A percentile compares a stretch with the other conserved stretches of the same genome.
Conservation (phyloP, 2,329 filamentous ascomycete genomes). For the Cordyceps javanica region DNA sequence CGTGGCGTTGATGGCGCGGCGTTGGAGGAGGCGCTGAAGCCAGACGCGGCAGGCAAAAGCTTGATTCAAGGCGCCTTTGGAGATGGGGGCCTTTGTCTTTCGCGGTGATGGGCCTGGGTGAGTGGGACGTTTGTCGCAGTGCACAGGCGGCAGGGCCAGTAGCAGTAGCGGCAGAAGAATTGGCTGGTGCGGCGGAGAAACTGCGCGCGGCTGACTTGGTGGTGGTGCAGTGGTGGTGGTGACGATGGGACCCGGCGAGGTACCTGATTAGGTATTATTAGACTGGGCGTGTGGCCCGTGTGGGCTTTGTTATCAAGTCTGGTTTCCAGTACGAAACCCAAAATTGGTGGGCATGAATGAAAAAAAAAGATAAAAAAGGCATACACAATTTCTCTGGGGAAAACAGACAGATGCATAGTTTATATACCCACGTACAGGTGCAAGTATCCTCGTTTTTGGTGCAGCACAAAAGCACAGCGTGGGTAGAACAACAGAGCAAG, state of each 20-base stretch:
- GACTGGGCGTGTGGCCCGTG: too few relatives aligned
- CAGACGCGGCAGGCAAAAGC: background rate
- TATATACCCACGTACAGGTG: too few relatives aligned
- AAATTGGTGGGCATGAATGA: too few relatives aligned
- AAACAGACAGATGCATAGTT: too few relatives aligned
- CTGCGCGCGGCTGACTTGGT: constrained; percentile 11
- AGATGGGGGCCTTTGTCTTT: background rate
- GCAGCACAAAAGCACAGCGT: too few relatives aligned
- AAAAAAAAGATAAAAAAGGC: too few relatives aligned
- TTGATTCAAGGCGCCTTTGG: background rate
- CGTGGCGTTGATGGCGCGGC: background rate
- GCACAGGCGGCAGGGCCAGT: background rate
- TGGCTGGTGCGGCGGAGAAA: constrained; percentile 7
- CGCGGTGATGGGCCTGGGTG: background rate
- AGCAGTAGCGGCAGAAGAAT: background rate
- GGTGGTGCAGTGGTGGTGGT: background rate
- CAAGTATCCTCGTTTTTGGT: too few relatives aligned
- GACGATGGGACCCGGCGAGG: background rate
- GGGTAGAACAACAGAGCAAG: too few relatives aligned
- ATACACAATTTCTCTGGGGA: too few relatives aligned
- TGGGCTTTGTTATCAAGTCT: too few relatives aligned
- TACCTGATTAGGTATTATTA: too few relatives aligned
- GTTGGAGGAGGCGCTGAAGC: background rate
- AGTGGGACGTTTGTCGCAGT: constrained; percentile 7
- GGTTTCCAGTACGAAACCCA: too few relatives aligned